Conservation (phyloP, 2,329 filamentous ascomycete species). For the Nectriaceae sp. region DNA sequence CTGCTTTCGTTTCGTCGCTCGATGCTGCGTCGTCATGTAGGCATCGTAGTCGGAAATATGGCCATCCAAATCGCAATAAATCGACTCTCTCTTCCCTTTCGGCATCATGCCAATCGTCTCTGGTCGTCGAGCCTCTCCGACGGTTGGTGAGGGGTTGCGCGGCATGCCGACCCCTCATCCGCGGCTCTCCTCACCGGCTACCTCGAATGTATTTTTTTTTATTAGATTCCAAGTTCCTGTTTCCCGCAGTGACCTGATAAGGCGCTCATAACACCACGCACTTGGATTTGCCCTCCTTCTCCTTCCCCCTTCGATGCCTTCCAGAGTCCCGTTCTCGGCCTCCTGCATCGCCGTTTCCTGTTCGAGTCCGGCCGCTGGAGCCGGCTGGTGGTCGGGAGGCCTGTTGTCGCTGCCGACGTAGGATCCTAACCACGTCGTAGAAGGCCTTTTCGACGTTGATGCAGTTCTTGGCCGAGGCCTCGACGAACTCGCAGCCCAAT, state of each 20-base stretch:
- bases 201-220: conserved; percentile 10
- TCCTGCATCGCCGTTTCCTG: conserved; percentile 37
- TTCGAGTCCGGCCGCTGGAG: conserved; percentile 40
- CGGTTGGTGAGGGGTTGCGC: conserved; percentile 20
- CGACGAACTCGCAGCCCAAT: conserved; percentile 93
- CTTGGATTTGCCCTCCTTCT: conserved; percentile 39
- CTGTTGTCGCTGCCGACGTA: conserved; percentile 78
- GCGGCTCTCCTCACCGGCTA: conserved; percentile 20
- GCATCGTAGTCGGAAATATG: conserved; percentile 26
- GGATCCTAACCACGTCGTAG: conserved; percentile 91
- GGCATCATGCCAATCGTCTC: conserved; percentile 26
- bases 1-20: conserved; percentile 35
- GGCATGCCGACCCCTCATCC: conserved; percentile 17
- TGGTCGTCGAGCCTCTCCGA: conserved; percentile 21
- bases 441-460: conserved; percentile 99
- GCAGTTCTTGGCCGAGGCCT: conserved; percentile 96
- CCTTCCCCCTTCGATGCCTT: conserved; percentile 37
- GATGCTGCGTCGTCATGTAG: conserved; percentile 36
- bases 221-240: conserved; percentile 12
- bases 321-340: conserved; percentile 34
- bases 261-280: conserved; percentile 43
- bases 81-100: conserved; percentile 24
- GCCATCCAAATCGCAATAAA: conserved; percentile 29
- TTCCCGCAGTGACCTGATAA: conserved; percentile 3
- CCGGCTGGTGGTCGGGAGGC: conserved; percentile 41